These are phyloP conservation scores for Penicillium alfredii DNA, from an alignment of 495 filamentous ascomycete species.

Conservation along the genomic window DNA sequence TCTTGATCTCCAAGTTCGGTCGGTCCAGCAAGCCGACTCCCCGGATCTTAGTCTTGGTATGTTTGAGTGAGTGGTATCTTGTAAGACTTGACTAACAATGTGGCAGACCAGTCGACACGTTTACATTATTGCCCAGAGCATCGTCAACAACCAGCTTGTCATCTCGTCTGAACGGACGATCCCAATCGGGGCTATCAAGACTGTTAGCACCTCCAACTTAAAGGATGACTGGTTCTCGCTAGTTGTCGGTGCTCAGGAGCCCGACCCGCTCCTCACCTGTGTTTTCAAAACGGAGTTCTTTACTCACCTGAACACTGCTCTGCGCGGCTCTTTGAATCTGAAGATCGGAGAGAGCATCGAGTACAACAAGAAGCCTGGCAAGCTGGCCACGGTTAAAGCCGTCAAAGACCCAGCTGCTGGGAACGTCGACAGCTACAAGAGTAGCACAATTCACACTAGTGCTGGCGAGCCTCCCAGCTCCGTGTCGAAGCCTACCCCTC, in stretches of 20 bases:
- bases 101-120: conserved; percentile 68
- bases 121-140: conserved; percentile 77
- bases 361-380: conserved; percentile 97
- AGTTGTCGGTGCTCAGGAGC: conserved; percentile 81
- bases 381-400: conserved; percentile 78
- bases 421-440: conserved; percentile 85
- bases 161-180: conserved; percentile 78
- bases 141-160: conserved; percentile 74
- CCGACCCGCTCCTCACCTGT: conserved; percentile 88
- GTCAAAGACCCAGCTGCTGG: conserved; percentile 74
- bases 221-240: conserved; percentile 97
- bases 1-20: conserved; percentile 89
- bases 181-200: conserved; percentile 80
- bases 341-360: conserved; percentile 79
- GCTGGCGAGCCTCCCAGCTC: conserved; percentile 80
- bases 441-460: conserved; percentile 78
- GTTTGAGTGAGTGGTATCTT: conserved; percentile 10
- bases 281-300: conserved; percentile 97
- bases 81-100: conserved; percentile 6
- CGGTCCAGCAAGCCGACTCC: conserved; percentile 89
- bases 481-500: conserved; percentile 76
- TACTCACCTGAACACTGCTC: conserved; percentile 71
- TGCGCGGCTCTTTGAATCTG: conserved; percentile 73
- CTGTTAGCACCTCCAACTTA: conserved; percentile 66
- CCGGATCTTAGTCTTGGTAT: conserved; percentile 71